Conservation (phyloP, 2,329 filamentous ascomycete species). For the Hypoxylon sp. region DNA sequence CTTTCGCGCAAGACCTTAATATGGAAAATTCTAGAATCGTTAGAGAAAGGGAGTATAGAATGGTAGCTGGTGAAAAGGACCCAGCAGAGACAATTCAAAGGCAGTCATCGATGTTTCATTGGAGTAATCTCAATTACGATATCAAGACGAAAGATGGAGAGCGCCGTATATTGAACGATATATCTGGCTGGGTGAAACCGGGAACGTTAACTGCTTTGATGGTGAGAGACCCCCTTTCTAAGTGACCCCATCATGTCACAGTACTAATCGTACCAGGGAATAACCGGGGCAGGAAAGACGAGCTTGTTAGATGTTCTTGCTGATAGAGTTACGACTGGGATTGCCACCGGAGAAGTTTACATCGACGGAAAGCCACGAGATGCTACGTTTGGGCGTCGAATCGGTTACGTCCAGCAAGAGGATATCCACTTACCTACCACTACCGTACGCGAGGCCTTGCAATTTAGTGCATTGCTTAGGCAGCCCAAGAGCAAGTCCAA, state of each 20-base stretch:
- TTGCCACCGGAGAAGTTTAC: constrained; percentile 1
- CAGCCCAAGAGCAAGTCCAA: constrained; percentile 74
- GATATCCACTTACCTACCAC: constrained; percentile 85
- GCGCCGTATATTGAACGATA: not conserved
- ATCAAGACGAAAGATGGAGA: not conserved
- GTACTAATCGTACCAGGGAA: too few relatives aligned
- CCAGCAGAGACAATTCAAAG: too few relatives aligned
- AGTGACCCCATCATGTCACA: too few relatives aligned
- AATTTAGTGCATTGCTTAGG: constrained; percentile 82
- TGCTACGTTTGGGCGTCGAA: constrained; percentile 84
- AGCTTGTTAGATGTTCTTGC: constrained; percentile 86
- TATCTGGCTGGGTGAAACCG: constrained; percentile 79
- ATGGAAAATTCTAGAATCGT: too few relatives aligned
- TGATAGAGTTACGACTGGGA: constrained; percentile 82
- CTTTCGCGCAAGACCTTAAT: too few relatives aligned
- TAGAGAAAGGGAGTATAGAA: too few relatives aligned
- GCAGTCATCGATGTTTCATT: too few relatives aligned
- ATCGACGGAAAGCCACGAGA: constrained; percentile 53
- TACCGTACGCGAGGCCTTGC: constrained; percentile 85
- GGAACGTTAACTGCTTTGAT: constrained; percentile 88
- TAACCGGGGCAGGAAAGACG: constrained; percentile 88
- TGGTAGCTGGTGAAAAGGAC: too few relatives aligned
- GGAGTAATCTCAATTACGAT: not conserved
- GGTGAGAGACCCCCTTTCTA: too few relatives aligned
- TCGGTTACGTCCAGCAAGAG: constrained; percentile 90